These are phyloP conservation scores for Pestalotiopsis fici DNA, from an alignment of 2,329 filamentous ascomycete genomes.

Conservation along the genomic window DNA sequence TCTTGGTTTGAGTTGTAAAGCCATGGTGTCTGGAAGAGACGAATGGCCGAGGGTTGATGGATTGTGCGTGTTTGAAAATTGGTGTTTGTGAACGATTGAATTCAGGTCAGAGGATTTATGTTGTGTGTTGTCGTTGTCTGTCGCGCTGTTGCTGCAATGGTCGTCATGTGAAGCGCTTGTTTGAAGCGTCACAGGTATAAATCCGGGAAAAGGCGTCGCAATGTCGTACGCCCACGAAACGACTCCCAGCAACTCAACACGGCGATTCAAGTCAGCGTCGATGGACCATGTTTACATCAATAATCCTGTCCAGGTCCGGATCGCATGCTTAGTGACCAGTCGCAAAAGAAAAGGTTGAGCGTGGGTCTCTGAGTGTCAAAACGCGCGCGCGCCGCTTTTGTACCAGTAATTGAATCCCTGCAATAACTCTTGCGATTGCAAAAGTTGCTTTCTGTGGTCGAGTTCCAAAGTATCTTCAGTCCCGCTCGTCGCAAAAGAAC, in stretches of 20 bases:
- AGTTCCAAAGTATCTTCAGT: not conserved
- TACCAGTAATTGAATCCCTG: not conserved
- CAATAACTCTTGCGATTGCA: not conserved
- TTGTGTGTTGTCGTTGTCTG: not conserved
- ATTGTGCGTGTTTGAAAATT: not conserved
- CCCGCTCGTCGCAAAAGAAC: not conserved
- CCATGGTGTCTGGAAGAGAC: conserved; percentile 45
- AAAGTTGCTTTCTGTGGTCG: not conserved
- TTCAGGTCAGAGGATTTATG: not conserved
- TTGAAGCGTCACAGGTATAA: not conserved
- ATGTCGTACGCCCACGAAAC: not conserved
- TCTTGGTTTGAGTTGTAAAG: conserved; percentile 53
- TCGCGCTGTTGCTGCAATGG: not conserved
- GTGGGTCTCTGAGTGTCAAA: not conserved
- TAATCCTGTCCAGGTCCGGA: not conserved
- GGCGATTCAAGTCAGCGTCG: not conserved
- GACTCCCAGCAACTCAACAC: conserved; percentile 5
- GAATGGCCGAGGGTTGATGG: not conserved
- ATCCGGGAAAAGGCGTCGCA: not conserved
- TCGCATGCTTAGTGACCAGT: conserved; percentile 2
- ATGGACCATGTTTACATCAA: conserved; percentile 9
- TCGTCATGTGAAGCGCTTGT: not conserved
- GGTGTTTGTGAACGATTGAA: not conserved
- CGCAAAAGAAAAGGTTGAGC: not conserved
- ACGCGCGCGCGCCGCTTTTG: not conserved